These are phyloP conservation scores for Chaetomium tenue DNA, from an alignment of 495 filamentous ascomycete genomes.

Conservation along the genomic window DNA sequence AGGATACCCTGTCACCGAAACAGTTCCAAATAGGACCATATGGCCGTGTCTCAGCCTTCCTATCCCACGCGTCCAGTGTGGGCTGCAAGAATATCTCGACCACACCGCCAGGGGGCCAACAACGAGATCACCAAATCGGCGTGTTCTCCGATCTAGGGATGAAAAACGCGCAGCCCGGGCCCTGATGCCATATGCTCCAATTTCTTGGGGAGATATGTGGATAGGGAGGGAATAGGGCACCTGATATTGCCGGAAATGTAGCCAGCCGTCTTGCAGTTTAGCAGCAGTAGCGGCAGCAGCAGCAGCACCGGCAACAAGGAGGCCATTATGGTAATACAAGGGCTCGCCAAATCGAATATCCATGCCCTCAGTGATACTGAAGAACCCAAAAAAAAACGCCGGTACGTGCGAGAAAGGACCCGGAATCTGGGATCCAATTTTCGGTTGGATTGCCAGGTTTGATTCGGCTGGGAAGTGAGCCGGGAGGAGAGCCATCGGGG, in stretches of 20 bases:
- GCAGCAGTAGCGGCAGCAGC: background rate
- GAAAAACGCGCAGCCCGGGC: background rate
- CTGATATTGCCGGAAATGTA: background rate
- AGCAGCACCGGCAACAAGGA: too few species aligned
- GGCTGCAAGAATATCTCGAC: background rate
- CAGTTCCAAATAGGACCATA: background rate
- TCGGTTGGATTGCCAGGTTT: background rate
- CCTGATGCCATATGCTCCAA: background rate
- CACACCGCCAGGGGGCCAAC: background rate
- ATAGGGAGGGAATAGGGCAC: background rate
- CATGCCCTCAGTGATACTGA: background rate
- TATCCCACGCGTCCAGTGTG: background rate
- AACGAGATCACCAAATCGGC: background rate
- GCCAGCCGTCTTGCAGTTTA: background rate
- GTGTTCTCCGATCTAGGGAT: background rate
- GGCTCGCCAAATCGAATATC: background rate
- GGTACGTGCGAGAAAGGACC: slow-evolving; percentile 18
- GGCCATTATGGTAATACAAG: background rate
- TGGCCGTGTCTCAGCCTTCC: background rate
- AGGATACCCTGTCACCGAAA: background rate
- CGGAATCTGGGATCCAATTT: background rate
- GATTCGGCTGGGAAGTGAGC: background rate
- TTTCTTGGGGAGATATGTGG: too few species aligned
- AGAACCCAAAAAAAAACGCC: background rate
- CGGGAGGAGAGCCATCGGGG: background rate